Percentiles rank a stretch among this genome's conserved stretches.
These are phyloP conservation scores for Colletotrichum somersetense DNA, from an alignment of 2,329 filamentous ascomycete species.

Conservation along the genomic window DNA sequence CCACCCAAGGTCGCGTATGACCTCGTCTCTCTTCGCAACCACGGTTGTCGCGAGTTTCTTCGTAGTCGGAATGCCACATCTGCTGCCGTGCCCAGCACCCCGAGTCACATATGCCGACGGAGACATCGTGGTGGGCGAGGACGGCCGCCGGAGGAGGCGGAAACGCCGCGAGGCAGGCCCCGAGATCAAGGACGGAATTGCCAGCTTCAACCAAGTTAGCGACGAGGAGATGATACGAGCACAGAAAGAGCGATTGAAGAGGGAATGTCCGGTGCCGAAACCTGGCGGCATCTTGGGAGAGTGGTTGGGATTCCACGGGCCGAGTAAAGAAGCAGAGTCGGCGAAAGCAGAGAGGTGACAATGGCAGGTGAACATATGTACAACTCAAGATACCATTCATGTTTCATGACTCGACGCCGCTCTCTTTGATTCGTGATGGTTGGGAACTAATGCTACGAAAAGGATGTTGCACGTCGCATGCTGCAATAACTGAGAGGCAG, in stretches of 20 bases:
- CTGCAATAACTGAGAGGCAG: not conserved
- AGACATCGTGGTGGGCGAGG: constrained; percentile 60
- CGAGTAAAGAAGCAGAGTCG: constrained; percentile 31
- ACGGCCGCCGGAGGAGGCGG: constrained; percentile 60
- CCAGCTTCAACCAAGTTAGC: constrained; percentile 59
- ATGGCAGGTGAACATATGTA: constrained; percentile 31
- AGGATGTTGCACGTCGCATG: not conserved
- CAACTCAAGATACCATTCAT: constrained; percentile 39
- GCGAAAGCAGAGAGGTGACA: constrained; percentile 28
- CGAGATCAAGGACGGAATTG: constrained; percentile 61
- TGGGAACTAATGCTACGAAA: not conserved
- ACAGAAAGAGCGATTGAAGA: constrained; percentile 60
- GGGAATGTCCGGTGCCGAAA: constrained; percentile 94
- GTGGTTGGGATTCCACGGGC: constrained; percentile 75
- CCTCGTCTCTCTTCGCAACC: constrained; percentile 93
- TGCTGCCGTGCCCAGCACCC: constrained; percentile 91
- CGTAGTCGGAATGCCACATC: constrained; percentile 89
- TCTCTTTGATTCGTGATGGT: not conserved
- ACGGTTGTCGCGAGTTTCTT: constrained; percentile 91
- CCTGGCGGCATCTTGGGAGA: constrained; percentile 83
- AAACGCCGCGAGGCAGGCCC: constrained; percentile 52
- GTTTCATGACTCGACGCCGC: constrained; percentile 4
- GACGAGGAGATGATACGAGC: constrained; percentile 51
- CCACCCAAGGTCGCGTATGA: constrained; percentile 93
- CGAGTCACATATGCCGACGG: constrained; percentile 81